Evolutionary conservation across 176 grass and related monocot species (phyloP).

Genomic region (Secale cereale): DNA sequence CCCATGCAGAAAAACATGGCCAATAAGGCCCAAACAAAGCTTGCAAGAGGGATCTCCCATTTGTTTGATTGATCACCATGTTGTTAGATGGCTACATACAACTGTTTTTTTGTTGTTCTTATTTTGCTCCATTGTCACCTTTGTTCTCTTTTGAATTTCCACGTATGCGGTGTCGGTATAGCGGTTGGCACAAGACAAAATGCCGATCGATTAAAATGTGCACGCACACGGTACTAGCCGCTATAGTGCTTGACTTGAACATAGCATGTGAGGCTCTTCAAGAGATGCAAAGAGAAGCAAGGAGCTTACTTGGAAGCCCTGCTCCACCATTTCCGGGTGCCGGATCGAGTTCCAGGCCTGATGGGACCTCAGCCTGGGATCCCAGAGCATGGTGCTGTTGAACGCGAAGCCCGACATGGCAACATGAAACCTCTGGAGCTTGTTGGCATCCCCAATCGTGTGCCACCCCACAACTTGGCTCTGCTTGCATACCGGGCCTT

Average conservation of each 20-base stretch:
- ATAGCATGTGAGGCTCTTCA: not conserved
- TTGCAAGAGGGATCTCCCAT: not conserved
- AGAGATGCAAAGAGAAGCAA: not conserved
- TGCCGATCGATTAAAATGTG: not conserved
- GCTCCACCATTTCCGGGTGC: conserved; percentile 64
- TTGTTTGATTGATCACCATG: conserved; percentile 27
- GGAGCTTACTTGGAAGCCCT: conserved; percentile 71
- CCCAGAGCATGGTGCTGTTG: conserved; percentile 98
- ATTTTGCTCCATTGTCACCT: not conserved
- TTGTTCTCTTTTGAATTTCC: not conserved
- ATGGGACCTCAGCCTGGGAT: conserved; percentile 64
- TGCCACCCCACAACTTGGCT: conserved; percentile 89
- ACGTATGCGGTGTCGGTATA: not conserved
- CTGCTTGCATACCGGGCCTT: conserved; percentile 89
- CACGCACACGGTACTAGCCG: not conserved
- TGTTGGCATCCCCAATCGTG: conserved; percentile 67
- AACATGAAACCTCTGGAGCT: conserved; percentile 88
- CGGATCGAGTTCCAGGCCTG: conserved; percentile 77
- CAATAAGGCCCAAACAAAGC: not conserved
- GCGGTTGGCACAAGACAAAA: not conserved
- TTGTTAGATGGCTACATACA: conserved; percentile 3
- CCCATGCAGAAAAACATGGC: conserved; percentile 22
- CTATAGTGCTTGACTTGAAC: not conserved
- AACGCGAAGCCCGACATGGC: conserved; percentile 94
- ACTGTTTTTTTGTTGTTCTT: not conserved